Percentiles rank a stretch among this genome's conserved stretches.
phyloP scores from a whole-genome alignment of 345 rosid genomes.

The Arabidopsis suecica region DNA sequence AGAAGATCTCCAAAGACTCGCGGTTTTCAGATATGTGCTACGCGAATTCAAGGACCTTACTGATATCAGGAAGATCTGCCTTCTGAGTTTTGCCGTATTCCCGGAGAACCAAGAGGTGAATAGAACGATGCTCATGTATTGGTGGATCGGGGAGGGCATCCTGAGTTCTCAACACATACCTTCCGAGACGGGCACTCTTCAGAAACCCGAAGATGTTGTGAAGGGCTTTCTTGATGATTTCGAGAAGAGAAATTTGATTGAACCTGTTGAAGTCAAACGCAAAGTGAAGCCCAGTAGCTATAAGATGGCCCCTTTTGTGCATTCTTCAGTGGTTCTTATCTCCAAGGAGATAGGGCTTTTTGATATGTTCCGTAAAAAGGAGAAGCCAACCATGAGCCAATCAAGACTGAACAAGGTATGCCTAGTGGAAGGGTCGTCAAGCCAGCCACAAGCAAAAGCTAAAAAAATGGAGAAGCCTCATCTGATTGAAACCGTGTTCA shows the following conservation, averaged over 20 bases:
- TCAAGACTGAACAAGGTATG: slow-evolving; percentile 45
- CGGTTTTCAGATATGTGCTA: slow-evolving; percentile 7
- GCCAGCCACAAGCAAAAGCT: slow-evolving; percentile 31
- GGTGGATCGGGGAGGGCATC: slow-evolving; percentile 66
- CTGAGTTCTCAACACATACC: background rate
- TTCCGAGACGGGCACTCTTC: background rate
- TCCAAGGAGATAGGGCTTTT: slow-evolving; percentile 43
- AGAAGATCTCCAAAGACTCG: slow-evolving; percentile 3
- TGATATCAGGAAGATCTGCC: slow-evolving; percentile 17
- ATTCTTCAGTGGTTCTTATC: slow-evolving; percentile 48
- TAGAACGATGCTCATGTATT: slow-evolving; percentile 53
- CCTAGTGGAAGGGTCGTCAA: slow-evolving; percentile 46
- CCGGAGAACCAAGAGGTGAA: slow-evolving; percentile 54
- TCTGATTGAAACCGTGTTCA: slow-evolving; percentile 53
- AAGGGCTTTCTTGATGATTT: slow-evolving; percentile 33
- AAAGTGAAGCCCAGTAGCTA: slow-evolving; percentile 40
- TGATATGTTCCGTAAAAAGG: slow-evolving; percentile 11
- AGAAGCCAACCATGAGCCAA: slow-evolving; percentile 39
- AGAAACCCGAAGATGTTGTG: slow-evolving; percentile 30
- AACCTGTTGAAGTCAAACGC: slow-evolving; percentile 45
- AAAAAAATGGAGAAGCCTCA: slow-evolving; percentile 23
- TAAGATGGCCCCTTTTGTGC: slow-evolving; percentile 54
- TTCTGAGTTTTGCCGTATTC: slow-evolving; percentile 56
- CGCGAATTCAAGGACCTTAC: slow-evolving; percentile 22
- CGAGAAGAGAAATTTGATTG: slow-evolving; percentile 39